These are phyloP conservation scores for Ogataea glucozyma DNA, from an alignment of 805 yeast species.

Conservation along the genomic window DNA sequence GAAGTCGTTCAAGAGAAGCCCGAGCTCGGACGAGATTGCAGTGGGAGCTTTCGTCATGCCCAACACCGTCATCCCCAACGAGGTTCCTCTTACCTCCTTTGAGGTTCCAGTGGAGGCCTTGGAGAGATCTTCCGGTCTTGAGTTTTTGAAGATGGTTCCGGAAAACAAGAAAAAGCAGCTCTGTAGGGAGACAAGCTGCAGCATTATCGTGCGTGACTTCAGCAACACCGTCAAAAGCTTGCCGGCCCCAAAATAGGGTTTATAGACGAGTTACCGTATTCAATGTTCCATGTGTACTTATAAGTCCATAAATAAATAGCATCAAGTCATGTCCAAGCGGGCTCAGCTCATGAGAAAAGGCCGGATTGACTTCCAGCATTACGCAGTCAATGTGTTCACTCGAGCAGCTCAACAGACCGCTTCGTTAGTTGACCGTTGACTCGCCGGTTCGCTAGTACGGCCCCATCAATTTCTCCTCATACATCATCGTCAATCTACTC, in stretches of 20 bases:
- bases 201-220: conserved; percentile 79
- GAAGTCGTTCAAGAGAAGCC: conserved; percentile 39
- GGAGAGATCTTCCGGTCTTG: conserved; percentile 85
- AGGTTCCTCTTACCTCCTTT: conserved; percentile 67
- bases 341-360: no score
- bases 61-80: conserved; percentile 75
- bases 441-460: no score
- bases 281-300: background rate
- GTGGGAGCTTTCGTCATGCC: conserved; percentile 95
- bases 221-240: conserved; percentile 41
- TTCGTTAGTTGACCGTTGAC: no score
- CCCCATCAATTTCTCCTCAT: conserved; percentile 44
- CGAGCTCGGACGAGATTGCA: conserved; percentile 49
- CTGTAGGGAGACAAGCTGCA: conserved; percentile 81
- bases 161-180: conserved; percentile 55
- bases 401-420: no score
- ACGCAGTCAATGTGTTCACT: no score
- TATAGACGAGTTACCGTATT: background rate
- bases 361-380: no score
- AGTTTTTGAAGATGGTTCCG: conserved; percentile 71
- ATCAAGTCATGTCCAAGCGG: background rate
- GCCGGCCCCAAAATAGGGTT: conserved; percentile 29
- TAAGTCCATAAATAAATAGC: background rate
- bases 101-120: conserved; percentile 89
- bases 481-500: conserved; percentile 49